phyloP scores from a whole-genome alignment of 2,329 filamentous ascomycete species.

The Emmonsiellopsis sp. region DNA sequence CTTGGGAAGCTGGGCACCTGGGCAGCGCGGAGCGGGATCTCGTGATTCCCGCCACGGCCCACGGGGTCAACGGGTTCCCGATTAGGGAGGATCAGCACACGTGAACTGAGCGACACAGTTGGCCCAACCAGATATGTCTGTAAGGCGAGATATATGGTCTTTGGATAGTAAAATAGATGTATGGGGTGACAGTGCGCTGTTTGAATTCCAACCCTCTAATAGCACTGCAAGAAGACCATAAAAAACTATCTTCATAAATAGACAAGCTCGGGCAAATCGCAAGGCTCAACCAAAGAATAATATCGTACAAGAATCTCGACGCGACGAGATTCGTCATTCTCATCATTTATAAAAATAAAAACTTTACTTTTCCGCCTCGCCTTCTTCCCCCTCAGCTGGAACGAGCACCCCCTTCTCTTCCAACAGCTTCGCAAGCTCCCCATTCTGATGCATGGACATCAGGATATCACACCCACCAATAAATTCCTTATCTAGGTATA shows the following conservation, averaged over 20 bases:
- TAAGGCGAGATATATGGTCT: too few species aligned
- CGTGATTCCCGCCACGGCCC: too few species aligned
- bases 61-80: too few species aligned
- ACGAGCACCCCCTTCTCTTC: conserved; percentile 86
- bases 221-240: background rate
- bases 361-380: background rate
- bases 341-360: background rate
- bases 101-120: too few species aligned
- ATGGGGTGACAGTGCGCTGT: too few species aligned
- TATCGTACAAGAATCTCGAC: background rate
- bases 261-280: background rate
- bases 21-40: too few species aligned
- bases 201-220: too few species aligned
- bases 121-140: too few species aligned
- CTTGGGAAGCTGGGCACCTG: too few species aligned
- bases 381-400: conserved; percentile 40
- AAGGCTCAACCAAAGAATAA: background rate
- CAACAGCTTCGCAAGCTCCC: conserved; percentile 80
- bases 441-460: conserved; percentile 94
- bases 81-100: too few species aligned
- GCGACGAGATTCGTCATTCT: background rate
- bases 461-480: conserved; percentile 96
- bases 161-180: too few species aligned
- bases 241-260: background rate
- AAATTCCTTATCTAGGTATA: conserved; percentile 94